Evolutionary conservation across 331 rosid species (phyloP).

Genomic region (Phaseolus coccineus): DNA sequence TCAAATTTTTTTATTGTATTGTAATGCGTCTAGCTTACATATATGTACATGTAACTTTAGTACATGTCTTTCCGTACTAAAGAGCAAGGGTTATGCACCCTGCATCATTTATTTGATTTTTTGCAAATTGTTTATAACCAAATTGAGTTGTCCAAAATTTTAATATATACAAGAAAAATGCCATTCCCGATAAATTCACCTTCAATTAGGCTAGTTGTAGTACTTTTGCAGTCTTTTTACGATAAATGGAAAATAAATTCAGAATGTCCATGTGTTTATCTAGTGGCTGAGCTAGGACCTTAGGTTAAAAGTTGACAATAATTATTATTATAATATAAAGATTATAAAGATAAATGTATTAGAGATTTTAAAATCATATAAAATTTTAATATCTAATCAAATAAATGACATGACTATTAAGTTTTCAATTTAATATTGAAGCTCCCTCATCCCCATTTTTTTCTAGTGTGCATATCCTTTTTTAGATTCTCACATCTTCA

Average conservation of each 20-base stretch:
- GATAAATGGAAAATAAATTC: background rate
- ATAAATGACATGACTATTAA: too few relatives aligned
- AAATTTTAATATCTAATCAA: too few relatives aligned
- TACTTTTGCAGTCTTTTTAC: background rate
- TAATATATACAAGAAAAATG: background rate
- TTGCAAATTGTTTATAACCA: constrained; percentile 5
- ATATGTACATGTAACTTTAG: background rate
- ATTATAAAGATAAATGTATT: too few relatives aligned
- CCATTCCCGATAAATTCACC: background rate
- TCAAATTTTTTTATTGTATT: background rate
- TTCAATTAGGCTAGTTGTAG: constrained; percentile 13
- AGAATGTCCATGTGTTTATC: background rate
- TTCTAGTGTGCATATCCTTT: too few relatives aligned
- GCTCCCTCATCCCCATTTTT: too few relatives aligned
- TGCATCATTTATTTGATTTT: constrained; percentile 6
- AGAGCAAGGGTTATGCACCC: background rate
- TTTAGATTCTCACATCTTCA: too few relatives aligned
- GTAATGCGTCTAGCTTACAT: background rate
- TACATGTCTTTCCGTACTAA: background rate
- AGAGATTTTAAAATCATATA: too few relatives aligned
- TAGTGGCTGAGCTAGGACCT: too few relatives aligned
- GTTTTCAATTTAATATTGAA: too few relatives aligned
- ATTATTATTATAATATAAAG: too few relatives aligned
- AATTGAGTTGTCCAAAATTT: constrained; percentile 3
- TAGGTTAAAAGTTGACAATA: too few relatives aligned